Base-by-base conservation (phyloP, 2,329 filamentous ascomycete species). In the Ophiognomonia clavigignenti-juglandacearum region DNA sequence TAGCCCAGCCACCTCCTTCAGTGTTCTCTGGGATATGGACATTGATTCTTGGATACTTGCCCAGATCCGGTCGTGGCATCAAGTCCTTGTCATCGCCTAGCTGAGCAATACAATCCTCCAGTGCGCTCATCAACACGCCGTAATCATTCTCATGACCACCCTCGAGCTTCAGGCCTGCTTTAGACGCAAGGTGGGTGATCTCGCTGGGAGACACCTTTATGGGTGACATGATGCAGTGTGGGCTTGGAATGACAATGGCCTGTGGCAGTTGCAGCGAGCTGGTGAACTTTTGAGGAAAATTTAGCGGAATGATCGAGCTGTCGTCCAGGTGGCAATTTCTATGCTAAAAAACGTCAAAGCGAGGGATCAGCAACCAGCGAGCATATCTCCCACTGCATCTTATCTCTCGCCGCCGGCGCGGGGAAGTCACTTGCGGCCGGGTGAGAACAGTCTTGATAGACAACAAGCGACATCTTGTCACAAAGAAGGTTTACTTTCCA, bases 41-140 rank as follows among this genome's bases (percentile, higher is more conserved):
- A 18, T 50, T 19, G 10, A 39, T 41, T 7, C 47, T 39, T 11
- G 43, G 43, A 22, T 50, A 50, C 23, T 39, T 47, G 14, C 7
- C 29, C 19, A 43, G 47, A n/a, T 50, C 47, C 10, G 47, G 47
- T 4, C 19, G 39, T 10, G 47, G 47, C 26, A 47, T 46, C 34
- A 50, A 29, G 7, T 24, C 6, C 16, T 36, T 32, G 22, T 50
- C 47, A 11, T 50, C 47, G 22, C 27, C 32, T 7, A 50, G 43
- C 16, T 44, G 40, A 18, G 43, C 26, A 31, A 50, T 44, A 13
- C 24, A 24, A 3, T 22, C 39, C 37, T 47, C 43, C 14, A 50
- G 31, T 6, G 29, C 47, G 26, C 27, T 50, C 11, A 44, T 43
- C 26, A 47, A 22, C 7, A 39, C 16, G 27, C 47, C 41, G 24